Conservation (phyloP, 2,329 filamentous ascomycete genomes). For the Xylaria sp. region DNA sequence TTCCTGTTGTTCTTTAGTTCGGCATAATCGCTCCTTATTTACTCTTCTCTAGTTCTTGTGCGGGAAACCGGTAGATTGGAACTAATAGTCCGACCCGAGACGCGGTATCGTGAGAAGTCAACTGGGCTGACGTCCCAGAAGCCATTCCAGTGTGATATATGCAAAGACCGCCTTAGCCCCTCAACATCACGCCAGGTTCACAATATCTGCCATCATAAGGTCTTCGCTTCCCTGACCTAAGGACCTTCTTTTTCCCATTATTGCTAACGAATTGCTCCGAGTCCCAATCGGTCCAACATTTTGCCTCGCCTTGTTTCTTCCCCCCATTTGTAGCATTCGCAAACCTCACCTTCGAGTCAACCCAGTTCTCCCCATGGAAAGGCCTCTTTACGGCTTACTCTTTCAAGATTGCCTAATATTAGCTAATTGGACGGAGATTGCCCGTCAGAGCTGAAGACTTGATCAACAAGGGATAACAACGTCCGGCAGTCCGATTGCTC, state of each 20-base stretch:
- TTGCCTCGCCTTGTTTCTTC: background rate
- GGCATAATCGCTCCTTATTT: constrained; percentile 13
- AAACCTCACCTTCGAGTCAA: background rate
- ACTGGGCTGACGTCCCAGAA: constrained; percentile 3
- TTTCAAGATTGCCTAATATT: background rate
- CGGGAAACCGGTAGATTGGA: background rate
- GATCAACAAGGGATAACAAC: background rate
- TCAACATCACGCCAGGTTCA: constrained; percentile 10
- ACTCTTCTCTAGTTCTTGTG: background rate
- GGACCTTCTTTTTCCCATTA: constrained; percentile 2
- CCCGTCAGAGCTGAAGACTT: background rate
- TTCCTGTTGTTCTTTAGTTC: constrained; percentile 12
- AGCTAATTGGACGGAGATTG: background rate
- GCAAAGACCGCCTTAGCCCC: constrained; percentile 20
- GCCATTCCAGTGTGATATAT: constrained; percentile 16
- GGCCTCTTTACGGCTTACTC: background rate
- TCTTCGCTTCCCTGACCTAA: constrained; percentile 7
- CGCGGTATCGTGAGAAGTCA: background rate
- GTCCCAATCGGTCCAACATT: constrained; percentile 4
- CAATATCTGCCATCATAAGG: constrained; percentile 4
- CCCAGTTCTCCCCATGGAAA: background rate
- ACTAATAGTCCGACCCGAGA: background rate
- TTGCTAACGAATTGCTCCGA: background rate
- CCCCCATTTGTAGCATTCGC: constrained; percentile 11
- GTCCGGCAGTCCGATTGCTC: background rate